Conservation (phyloP, 441 rosid genomes). For the Biscutella laevigata region DNA sequence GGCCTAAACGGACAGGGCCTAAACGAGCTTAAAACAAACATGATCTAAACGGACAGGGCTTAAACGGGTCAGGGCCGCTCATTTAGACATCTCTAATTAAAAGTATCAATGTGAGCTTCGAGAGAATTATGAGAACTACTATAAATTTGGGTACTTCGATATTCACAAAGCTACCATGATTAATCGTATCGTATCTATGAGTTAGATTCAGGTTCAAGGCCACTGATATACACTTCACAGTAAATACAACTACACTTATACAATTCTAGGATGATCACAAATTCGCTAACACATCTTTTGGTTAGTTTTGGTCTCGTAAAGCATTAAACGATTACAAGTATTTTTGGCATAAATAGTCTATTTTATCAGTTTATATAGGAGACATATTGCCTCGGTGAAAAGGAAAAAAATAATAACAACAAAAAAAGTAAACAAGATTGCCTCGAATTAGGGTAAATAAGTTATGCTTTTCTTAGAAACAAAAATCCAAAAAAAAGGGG, state of each 20-base stretch:
- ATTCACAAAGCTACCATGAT: not conserved
- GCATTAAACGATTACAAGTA: too few relatives aligned
- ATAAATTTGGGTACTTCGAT: not conserved
- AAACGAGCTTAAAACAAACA: too few relatives aligned
- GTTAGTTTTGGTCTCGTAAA: too few relatives aligned
- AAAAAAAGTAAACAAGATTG: not conserved
- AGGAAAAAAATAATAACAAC: not conserved
- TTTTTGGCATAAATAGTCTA: too few relatives aligned
- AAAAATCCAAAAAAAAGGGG: not conserved
- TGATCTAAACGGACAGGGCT: too few relatives aligned
- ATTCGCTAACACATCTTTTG: too few relatives aligned
- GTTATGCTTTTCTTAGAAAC: not conserved
- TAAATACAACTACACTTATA: not conserved
- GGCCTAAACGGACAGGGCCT: too few relatives aligned
- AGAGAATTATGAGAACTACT: slow-evolving; percentile 1
- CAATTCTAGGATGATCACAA: not conserved
- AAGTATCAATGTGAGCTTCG: not conserved
- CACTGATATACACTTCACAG: too few relatives aligned
- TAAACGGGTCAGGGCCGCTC: too few relatives aligned
- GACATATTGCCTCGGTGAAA: not conserved
- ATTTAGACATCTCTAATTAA: too few relatives aligned
- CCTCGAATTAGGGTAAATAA: not conserved
- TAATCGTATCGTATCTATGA: not conserved
- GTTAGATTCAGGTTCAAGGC: not conserved
- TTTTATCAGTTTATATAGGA: too few relatives aligned